Conservation (phyloP, 179 eudicot genomes). For the Heliamphora pulchella region DNA sequence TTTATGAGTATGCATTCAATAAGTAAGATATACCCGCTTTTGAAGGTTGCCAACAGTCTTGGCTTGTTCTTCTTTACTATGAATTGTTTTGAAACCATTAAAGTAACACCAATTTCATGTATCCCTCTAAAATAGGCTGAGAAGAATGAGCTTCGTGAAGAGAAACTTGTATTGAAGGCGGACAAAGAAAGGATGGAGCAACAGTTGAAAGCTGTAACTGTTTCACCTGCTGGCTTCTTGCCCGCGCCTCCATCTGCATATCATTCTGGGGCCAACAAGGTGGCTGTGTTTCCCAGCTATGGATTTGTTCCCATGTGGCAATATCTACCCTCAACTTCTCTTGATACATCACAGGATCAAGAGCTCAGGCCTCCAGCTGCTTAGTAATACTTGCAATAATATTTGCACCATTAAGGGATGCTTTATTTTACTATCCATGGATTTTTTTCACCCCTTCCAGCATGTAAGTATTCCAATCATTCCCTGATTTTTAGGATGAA, state of each 20-base stretch:
- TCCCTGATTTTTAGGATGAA: not conserved
- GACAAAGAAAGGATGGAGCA: constrained; percentile 69
- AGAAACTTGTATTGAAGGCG: constrained; percentile 51
- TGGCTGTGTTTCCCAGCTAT: constrained; percentile 57
- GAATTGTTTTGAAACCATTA: too few species aligned
- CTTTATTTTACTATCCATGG: not conserved
- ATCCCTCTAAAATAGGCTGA: constrained; percentile 39
- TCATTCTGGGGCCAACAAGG: constrained; percentile 47
- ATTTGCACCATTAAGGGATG: not conserved
- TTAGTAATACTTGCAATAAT: constrained; percentile 18
- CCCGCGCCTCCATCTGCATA: constrained; percentile 40
- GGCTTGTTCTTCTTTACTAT: too few species aligned
- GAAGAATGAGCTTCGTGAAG: constrained; percentile 83
- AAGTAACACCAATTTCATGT: not conserved
- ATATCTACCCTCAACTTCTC: constrained; percentile 49
- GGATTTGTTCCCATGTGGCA: constrained; percentile 74
- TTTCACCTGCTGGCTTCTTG: constrained; percentile 37
- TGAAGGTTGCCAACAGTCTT: too few species aligned
- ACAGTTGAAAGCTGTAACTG: constrained; percentile 41
- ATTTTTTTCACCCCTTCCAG: not conserved
- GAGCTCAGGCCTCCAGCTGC: constrained; percentile 91
- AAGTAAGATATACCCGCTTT: too few species aligned
- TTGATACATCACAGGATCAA: constrained; percentile 72
- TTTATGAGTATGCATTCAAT: too few species aligned
- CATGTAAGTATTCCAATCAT: not conserved